These are phyloP conservation scores for Claviceps capensis DNA, from an alignment of 2,329 filamentous ascomycete species.

Conservation along the genomic window DNA sequence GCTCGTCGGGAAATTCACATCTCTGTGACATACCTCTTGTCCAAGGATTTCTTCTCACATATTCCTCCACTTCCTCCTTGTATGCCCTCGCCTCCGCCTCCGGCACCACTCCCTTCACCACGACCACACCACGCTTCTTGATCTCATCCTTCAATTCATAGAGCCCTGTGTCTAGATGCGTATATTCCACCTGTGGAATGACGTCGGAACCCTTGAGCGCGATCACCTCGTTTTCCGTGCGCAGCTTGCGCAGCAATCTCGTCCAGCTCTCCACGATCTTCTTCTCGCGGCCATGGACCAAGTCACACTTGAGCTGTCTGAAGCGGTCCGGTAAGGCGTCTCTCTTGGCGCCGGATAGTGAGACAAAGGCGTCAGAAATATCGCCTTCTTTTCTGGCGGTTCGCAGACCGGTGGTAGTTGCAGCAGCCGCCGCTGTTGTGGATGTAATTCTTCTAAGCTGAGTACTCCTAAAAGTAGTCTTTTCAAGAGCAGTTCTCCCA, in stretches of 20 bases:
- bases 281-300: slow-evolving; percentile 36
- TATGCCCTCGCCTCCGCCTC: slow-evolving; percentile 48
- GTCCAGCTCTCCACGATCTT: slow-evolving; percentile 34
- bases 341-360: slow-evolving; percentile 34
- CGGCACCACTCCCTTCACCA: slow-evolving; percentile 53
- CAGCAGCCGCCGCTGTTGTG: neutral
- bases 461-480: no score
- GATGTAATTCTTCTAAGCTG: neutral
- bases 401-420: neutral
- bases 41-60: slow-evolving; percentile 48
- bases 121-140: slow-evolving; percentile 44
- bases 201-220: slow-evolving; percentile 29
- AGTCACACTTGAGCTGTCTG: slow-evolving; percentile 38
- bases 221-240: slow-evolving; percentile 33
- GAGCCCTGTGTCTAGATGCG: slow-evolving; percentile 26
- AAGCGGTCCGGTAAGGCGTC: slow-evolving; percentile 40
- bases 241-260: slow-evolving; percentile 30
- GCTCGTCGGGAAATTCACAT: no score
- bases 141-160: slow-evolving; percentile 32
- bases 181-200: slow-evolving; percentile 39
- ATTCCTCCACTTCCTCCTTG: slow-evolving; percentile 51
- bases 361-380: slow-evolving; percentile 49
- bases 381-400: slow-evolving; percentile 40
- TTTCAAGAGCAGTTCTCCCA: no score
- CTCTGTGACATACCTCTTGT: slow-evolving; percentile 30